Conservation (phyloP, 306 rosid genomes). For the Medicago ruthenica region DNA sequence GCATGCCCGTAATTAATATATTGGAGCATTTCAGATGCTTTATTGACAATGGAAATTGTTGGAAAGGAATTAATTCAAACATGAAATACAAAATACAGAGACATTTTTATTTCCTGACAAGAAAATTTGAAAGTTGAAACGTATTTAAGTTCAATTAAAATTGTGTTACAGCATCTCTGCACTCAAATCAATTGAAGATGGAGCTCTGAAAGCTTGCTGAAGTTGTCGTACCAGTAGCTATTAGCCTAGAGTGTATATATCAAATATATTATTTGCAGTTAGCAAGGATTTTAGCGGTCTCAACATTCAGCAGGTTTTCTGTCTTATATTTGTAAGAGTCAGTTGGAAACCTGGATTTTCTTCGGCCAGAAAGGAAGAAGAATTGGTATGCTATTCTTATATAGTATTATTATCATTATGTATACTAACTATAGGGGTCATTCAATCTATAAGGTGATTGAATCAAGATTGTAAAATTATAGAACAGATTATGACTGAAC, state of each 20-base stretch:
- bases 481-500: slow-evolving; percentile 48
- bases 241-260: slow-evolving; percentile 78
- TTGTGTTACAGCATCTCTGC: slow-evolving; percentile 73
- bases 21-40: slow-evolving; percentile 9
- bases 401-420: slow-evolving; percentile 39
- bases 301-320: slow-evolving; percentile 58
- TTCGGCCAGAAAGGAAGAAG: slow-evolving; percentile 56
- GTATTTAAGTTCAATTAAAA: slow-evolving; percentile 28
- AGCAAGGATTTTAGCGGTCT: slow-evolving; percentile 61
- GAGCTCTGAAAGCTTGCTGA: slow-evolving; percentile 66
- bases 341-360: slow-evolving; percentile 54
- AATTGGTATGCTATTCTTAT: slow-evolving; percentile 60
- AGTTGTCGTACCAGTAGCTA: slow-evolving; percentile 54
- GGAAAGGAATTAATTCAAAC: slow-evolving; percentile 6
- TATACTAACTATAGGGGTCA: slow-evolving; percentile 59
- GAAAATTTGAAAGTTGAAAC: slow-evolving; percentile 18
- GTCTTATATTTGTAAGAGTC: slow-evolving; percentile 64
- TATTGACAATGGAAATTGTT: not conserved
- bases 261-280: slow-evolving; percentile 63
- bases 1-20: slow-evolving; percentile 16
- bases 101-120: not conserved
- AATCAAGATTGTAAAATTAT: slow-evolving; percentile 63
- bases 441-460: slow-evolving; percentile 61
- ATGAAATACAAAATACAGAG: not conserved
- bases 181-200: slow-evolving; percentile 85